phyloP scores from a whole-genome alignment of 1,139 yeast genomes.

The Zygoascus sp. region DNA sequence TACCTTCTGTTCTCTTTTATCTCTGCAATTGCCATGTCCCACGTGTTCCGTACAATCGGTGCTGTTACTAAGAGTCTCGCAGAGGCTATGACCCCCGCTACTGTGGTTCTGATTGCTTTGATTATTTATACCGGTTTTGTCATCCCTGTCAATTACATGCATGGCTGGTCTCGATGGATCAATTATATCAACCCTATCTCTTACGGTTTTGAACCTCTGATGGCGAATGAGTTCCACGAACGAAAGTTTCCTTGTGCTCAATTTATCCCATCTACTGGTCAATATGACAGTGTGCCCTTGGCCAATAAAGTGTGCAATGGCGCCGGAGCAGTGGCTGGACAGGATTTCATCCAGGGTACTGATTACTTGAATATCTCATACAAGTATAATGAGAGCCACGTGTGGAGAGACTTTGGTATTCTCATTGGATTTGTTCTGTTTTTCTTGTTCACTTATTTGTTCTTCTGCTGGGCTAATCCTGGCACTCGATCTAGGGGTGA shows the following conservation, averaged over 20 bases:
- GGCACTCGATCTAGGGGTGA: constrained; percentile 84
- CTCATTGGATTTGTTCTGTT: constrained; percentile 51
- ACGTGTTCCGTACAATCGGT: constrained; percentile 67
- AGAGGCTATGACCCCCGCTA: constrained; percentile 71
- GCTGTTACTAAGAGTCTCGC: constrained; percentile 55
- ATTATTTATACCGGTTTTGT: constrained; percentile 75
- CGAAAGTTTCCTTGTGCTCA: constrained; percentile 42
- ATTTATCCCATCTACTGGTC: constrained; percentile 52
- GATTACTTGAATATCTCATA: constrained; percentile 47
- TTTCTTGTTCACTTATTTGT: constrained; percentile 53
- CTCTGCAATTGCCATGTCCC: constrained; percentile 64
- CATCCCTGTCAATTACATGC: constrained; percentile 61
- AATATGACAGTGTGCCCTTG: constrained; percentile 40
- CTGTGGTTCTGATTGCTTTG: constrained; percentile 55
- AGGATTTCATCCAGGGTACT: constrained; percentile 51
- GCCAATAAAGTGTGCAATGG: constrained; percentile 52
- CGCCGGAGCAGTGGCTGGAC: constrained; percentile 63
- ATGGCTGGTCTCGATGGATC: constrained; percentile 79
- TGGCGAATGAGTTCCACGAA: constrained; percentile 57
- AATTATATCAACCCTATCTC: constrained; percentile 68
- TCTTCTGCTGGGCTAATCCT: constrained; percentile 59
- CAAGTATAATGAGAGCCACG: constrained; percentile 51
- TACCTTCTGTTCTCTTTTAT: constrained; percentile 51
- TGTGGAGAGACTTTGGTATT: constrained; percentile 85
- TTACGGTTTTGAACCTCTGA: constrained; percentile 62